Evolutionary conservation across 2,329 filamentous ascomycete genomes (phyloP).

Genomic region (Pseudonectria foliicola): DNA sequence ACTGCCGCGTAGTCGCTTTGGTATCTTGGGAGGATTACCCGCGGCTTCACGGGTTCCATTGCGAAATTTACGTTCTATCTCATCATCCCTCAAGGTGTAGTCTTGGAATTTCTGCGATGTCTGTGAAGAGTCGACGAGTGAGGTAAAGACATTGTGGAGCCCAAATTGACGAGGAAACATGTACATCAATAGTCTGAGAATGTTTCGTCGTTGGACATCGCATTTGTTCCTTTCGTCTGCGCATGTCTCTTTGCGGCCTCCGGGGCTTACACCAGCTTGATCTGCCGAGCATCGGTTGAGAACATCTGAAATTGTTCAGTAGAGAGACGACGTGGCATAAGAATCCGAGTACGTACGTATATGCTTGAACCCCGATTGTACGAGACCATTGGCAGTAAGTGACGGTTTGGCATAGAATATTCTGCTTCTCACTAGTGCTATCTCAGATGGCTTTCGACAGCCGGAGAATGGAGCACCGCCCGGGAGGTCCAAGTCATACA

Average conservation of each 20-base stretch:
- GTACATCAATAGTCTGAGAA: constrained; percentile 75
- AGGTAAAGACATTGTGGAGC: constrained; percentile 88
- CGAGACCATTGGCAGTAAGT: constrained; percentile 58
- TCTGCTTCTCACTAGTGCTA: constrained; percentile 70
- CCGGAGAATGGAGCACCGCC: constrained; percentile 5
- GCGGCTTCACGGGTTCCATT: constrained; percentile 7
- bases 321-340: no score
- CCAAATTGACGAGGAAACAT: constrained; percentile 88
- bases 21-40: constrained; percentile 33
- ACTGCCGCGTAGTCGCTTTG: constrained; percentile 62
- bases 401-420: constrained; percentile 79
- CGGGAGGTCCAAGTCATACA: constrained; percentile 38
- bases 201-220: constrained; percentile 37
- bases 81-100: constrained; percentile 77
- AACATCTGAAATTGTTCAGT: constrained; percentile 53
- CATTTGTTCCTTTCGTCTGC: constrained; percentile 5
- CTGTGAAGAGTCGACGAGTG: constrained; percentile 53
- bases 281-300: constrained; percentile 58
- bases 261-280: not conserved
- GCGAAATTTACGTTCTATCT: constrained; percentile 47
- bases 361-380: constrained; percentile 70
- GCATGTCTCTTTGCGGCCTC: not conserved
- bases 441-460: constrained; percentile 43
- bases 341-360: constrained; percentile 58
- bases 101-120: constrained; percentile 73